A percentile compares a stretch with the other conserved stretches of the same genome.
phyloP scores from a whole-genome alignment of 441 rosid species.

The Iberis amara region DNA sequence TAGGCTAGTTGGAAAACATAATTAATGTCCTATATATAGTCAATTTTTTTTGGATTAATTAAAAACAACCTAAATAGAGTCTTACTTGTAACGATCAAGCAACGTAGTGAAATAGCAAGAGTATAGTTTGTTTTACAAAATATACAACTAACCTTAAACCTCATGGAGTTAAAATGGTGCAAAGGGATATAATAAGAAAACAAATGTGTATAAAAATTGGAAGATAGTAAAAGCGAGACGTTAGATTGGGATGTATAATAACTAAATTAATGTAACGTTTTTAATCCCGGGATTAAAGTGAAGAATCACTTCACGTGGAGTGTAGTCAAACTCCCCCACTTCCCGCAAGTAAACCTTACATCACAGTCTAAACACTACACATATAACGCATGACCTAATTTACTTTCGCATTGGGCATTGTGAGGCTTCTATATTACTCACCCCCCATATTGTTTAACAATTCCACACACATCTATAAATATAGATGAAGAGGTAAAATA shows the following conservation, averaged over 20 bases:
- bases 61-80: not conserved
- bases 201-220: not conserved
- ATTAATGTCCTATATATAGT: too few species aligned
- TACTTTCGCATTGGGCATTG: slow-evolving; percentile 25
- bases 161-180: not conserved
- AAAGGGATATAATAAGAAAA: not conserved
- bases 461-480: not conserved
- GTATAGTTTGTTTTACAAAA: not conserved
- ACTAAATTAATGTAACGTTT: slow-evolving; percentile 24
- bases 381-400: slow-evolving; percentile 35
- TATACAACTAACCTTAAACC: not conserved
- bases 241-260: slow-evolving; percentile 5
- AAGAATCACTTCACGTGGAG: slow-evolving; percentile 23
- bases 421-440: slow-evolving; percentile 29
- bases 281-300: slow-evolving; percentile 22
- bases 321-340: slow-evolving; percentile 27
- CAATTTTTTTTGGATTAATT: not conserved
- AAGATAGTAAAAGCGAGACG: not conserved
- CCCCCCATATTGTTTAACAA: slow-evolving; percentile 1
- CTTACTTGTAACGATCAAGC: not conserved
- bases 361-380: slow-evolving; percentile 26
- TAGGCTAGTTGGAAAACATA: not conserved
- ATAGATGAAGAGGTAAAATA: slow-evolving; percentile 14
- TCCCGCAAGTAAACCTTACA: slow-evolving; percentile 30
- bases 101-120: not conserved